A percentile compares a stretch with the other conserved stretches of the same genome.
These are phyloP conservation scores for Pleurotus tuber-regium DNA, from an alignment of 768 basidiomycete genomes.

Conservation along the genomic window DNA sequence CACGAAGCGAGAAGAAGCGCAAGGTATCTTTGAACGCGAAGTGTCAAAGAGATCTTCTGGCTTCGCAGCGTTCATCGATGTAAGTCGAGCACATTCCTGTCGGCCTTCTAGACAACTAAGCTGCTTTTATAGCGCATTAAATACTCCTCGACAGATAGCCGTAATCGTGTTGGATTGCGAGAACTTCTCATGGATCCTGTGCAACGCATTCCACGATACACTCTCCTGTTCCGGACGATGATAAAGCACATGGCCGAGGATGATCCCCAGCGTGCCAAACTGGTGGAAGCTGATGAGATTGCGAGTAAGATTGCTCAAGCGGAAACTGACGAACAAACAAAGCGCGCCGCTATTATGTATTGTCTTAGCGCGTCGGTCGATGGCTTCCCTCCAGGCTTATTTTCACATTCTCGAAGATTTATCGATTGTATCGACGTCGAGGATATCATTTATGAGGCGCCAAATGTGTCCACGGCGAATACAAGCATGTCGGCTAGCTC, in stretches of 20 bases:
- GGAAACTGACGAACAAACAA: constrained; percentile 89
- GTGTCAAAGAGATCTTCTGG: constrained; percentile 75
- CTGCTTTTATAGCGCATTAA: constrained; percentile 66
- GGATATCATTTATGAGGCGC: constrained; percentile 60
- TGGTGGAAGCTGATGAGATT: constrained; percentile 82
- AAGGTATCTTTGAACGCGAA: constrained; percentile 82
- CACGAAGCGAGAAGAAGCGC: constrained; percentile 90
- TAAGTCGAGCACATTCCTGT: constrained; percentile 35
- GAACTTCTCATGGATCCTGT: constrained; percentile 96
- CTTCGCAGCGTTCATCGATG: constrained; percentile 87
- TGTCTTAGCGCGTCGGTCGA: constrained; percentile 83
- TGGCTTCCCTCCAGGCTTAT: constrained; percentile 87
- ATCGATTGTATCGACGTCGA: constrained; percentile 94
- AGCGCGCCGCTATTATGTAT: constrained; percentile 85
- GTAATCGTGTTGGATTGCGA: constrained; percentile 83
- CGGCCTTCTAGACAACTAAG: constrained; percentile 10
- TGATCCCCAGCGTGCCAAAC: constrained; percentile 75
- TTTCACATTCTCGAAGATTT: constrained; percentile 84
- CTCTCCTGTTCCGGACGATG: constrained; percentile 89
- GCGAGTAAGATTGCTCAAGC: constrained; percentile 90
- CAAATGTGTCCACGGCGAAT: constrained; percentile 36
- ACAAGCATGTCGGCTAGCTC: constrained; percentile 37
- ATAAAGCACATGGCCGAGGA: constrained; percentile 80
- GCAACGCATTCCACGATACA: constrained; percentile 93
- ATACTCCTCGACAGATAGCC: constrained; percentile 71